These are phyloP conservation scores for Actinidia polygama DNA, from an alignment of 179 eudicot genomes.

Conservation along the genomic window DNA sequence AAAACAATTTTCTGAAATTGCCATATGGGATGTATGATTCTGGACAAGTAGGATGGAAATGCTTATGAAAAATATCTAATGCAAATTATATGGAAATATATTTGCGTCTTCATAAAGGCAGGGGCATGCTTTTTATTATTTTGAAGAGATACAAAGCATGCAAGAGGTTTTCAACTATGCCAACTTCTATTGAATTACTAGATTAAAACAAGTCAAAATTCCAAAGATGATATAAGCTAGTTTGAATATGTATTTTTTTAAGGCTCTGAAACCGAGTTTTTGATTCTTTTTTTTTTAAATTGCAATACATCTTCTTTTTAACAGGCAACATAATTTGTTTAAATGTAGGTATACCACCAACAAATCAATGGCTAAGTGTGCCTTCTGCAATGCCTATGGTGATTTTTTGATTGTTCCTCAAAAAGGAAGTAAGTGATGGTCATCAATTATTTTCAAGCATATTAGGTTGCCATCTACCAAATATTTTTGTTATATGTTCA, in stretches of 20 bases:
- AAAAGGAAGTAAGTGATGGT: slow-evolving; percentile 76
- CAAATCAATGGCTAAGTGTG: slow-evolving; percentile 83
- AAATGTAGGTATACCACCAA: slow-evolving; percentile 78
- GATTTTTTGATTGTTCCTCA: slow-evolving; percentile 97
- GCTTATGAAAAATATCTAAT: too few relatives aligned
- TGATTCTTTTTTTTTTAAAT: background rate
- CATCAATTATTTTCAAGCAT: background rate
- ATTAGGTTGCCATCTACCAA: background rate
- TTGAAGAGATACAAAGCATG: background rate
- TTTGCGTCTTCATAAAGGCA: background rate
- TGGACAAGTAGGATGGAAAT: too few relatives aligned
- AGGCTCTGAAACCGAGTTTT: background rate
- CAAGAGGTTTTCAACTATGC: background rate
- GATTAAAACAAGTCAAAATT: background rate
- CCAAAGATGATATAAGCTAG: background rate
- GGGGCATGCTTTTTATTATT: background rate
- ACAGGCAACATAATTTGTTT: slow-evolving; percentile 17
- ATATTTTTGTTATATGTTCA: background rate
- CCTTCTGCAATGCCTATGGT: slow-evolving; percentile 98
- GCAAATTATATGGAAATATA: background rate
- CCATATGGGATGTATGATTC: background rate
- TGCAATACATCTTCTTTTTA: slow-evolving; percentile 2
- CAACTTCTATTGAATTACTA: background rate
- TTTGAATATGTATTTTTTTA: background rate
- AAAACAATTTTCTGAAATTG: background rate